A percentile compares a stretch with the other conserved stretches of the same genome.
These are phyloP conservation scores for Apophysomyces sp. DNA, from an alignment of 371 early-diverging fungal species.

Conservation along the genomic window DNA sequence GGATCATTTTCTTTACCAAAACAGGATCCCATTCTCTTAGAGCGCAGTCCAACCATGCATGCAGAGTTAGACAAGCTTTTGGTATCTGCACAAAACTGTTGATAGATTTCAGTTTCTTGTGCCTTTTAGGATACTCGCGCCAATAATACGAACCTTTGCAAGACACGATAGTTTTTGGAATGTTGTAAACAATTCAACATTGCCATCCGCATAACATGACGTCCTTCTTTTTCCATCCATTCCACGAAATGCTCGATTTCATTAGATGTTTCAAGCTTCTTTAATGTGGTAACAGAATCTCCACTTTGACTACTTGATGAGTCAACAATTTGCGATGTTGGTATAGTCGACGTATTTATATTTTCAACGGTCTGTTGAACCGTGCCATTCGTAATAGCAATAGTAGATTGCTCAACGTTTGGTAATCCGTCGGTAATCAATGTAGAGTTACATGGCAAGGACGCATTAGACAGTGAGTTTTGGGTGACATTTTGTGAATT, in stretches of 20 bases:
- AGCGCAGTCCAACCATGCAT: neutral
- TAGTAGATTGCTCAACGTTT: neutral
- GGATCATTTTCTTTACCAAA: neutral
- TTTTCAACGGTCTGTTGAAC: neutral
- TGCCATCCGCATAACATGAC: neutral
- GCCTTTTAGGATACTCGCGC: neutral
- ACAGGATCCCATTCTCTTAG: neutral
- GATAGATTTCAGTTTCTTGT: neutral
- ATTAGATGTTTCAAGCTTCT: neutral
- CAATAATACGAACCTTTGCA: neutral
- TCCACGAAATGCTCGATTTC: slow-evolving; percentile 1
- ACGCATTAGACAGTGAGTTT: neutral
- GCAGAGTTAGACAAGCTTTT: neutral
- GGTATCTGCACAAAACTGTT: neutral
- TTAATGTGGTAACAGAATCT: neutral
- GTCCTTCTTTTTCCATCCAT: neutral
- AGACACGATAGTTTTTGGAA: neutral
- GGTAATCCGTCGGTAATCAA: neutral
- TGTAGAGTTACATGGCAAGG: neutral
- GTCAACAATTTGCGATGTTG: neutral
- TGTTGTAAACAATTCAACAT: neutral
- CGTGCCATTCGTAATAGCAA: neutral
- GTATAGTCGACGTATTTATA: neutral
- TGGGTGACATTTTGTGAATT: neutral
- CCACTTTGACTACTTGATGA: neutral